Base-by-base conservation (phyloP, 2,329 filamentous ascomycete species). In the Talaromyces sp. region DNA sequence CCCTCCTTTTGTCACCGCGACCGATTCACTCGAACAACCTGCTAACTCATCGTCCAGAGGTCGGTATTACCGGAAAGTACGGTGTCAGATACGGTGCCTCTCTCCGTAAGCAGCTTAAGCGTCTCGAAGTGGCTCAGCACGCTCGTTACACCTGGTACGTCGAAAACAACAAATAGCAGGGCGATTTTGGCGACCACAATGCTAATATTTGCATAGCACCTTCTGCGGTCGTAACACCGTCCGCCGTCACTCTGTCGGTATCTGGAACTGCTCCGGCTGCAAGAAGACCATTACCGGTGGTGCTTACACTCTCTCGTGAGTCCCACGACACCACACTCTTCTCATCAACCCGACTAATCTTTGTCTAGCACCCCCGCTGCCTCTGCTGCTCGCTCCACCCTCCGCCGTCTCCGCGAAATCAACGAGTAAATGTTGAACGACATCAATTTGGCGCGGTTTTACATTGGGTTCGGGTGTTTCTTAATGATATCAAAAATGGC, bases 111-210 rank as follows among this genome's bases (percentile, higher is more conserved):
- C 93, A 93, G 82, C 90, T 95, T 80, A 98, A 98, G 92, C 97
- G 97, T 91, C 97, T 97, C 90, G 95, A 98, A 90, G 91, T 98
- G 82, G 91, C 92, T 78, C 95, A 98, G 84, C 95, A 99, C 87
- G 92, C 93, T 85, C 90, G 90, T 82, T 98, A 97, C 82, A 89
- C 89, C 80, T 98, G 64, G 64, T 65, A 65, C 19, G 65, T 63
- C 50, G 50, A 27, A 58, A 41, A 41, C 14, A 59, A 33, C 56
- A 33, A 13, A 9, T 3, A 48, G 59, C 59, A 10, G 39, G 19
- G 54, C 22, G 3, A 16, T 3, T 24, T 22, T 27, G 10, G 5
- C 35, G 37, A 22, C n/a, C 9, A 14, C 13, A 39, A 39, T 37
- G 33, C 62, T 64, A 64, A 64, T 60, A 35, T 14, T 19, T 50